phyloP scores from a whole-genome alignment of 2,329 filamentous ascomycete genomes.

The Xylaria sp. region DNA sequence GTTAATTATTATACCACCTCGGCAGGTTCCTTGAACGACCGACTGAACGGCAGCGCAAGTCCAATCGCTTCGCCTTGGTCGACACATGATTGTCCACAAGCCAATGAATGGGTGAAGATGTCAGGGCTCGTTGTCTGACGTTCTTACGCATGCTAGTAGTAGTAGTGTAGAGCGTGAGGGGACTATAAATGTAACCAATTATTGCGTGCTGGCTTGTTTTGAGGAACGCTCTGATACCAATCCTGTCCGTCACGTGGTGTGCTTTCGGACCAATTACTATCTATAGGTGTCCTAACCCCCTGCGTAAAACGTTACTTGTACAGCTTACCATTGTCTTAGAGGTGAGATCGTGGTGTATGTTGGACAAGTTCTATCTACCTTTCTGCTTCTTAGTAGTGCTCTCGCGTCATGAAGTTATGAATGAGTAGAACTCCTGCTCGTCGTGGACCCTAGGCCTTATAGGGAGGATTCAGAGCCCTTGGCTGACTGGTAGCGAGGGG shows the following conservation, averaged over 20 bases:
- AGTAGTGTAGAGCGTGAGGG: not conserved
- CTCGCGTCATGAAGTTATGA: not conserved
- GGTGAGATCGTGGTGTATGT: not conserved
- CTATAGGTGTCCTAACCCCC: no score
- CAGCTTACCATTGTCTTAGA: not conserved
- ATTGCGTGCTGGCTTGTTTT: not conserved
- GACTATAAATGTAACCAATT: no score
- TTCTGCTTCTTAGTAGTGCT: not conserved
- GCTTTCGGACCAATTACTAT: no score
- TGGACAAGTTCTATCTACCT: not conserved
- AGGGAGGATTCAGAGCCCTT: no score
- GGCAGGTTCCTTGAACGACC: conserved; percentile 9
- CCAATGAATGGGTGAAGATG: not conserved
- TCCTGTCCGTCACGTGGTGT: not conserved
- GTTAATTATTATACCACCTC: not conserved
- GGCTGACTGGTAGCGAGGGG: no score
- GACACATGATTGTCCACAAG: conserved; percentile 7
- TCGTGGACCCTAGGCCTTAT: not conserved
- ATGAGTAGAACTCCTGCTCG: not conserved
- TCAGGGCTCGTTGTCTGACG: not conserved
- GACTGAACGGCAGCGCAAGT: not conserved
- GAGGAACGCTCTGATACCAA: not conserved
- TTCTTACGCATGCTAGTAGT: not conserved
- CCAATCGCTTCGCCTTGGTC: conserved; percentile 1
- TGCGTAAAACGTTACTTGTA: no score